Conservation (phyloP, 768 basidiomycete species). For the Mrakia frigida region DNA sequence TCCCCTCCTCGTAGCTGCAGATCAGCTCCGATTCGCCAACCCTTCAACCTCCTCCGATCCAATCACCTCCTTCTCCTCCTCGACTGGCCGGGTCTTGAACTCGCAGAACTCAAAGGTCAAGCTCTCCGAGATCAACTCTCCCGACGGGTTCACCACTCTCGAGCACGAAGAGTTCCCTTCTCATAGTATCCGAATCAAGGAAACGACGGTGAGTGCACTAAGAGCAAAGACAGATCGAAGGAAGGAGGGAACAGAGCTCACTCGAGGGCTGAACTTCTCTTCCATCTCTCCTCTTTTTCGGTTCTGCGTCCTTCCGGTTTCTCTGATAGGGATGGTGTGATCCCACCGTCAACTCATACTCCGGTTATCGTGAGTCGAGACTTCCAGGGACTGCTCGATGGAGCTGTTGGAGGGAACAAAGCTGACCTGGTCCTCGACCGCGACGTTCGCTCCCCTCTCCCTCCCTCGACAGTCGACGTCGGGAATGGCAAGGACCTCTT, state of each 20-base stretch:
- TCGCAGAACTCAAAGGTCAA: conserved; percentile 5
- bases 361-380: not conserved
- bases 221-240: not conserved
- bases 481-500: conserved; percentile 30
- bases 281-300: not conserved
- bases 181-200: conserved; percentile 31
- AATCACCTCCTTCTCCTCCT: conserved; percentile 20
- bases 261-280: not conserved
- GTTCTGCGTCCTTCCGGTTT: not conserved
- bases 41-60: not conserved
- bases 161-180: conserved; percentile 26
- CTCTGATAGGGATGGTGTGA: conserved; percentile 29
- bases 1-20: conserved; percentile 12
- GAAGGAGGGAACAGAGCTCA: not conserved
- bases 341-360: conserved; percentile 17
- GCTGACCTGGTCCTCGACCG: conserved; percentile 14
- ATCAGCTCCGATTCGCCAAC: conserved; percentile 27
- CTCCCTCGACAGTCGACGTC: conserved; percentile 22
- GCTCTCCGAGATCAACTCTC: conserved; percentile 20
- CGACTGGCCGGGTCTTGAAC: not conserved
- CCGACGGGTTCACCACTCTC: conserved; percentile 23
- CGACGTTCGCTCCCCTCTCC: not conserved
- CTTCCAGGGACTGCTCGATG: too few relatives aligned
- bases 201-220: conserved; percentile 9
- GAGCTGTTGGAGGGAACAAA: not conserved